These are phyloP conservation scores for Hymenoscyphus occultus DNA, from an alignment of 2,329 filamentous ascomycete species.

Conservation along the genomic window DNA sequence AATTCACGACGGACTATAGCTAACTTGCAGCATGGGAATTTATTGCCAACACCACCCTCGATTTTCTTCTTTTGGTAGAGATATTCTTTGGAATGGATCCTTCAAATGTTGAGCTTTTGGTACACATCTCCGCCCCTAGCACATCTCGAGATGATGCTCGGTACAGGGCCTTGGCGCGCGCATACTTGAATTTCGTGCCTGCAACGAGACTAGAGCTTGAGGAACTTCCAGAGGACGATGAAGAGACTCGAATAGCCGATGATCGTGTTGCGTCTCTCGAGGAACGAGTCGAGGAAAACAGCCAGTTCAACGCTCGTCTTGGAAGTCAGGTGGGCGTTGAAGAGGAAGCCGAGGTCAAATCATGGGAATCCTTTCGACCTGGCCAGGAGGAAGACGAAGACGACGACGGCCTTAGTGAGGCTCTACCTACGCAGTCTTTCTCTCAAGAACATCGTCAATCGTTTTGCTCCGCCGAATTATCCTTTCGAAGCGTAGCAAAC, in stretches of 20 bases:
- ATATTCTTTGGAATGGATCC: neutral
- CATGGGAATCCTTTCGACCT: constrained; percentile 28
- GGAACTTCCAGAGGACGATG: neutral
- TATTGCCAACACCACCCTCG: neutral
- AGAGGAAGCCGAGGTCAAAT: constrained; percentile 14
- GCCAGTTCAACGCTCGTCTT: constrained; percentile 20
- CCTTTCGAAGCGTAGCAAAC: constrained; percentile 32
- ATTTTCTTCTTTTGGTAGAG: neutral
- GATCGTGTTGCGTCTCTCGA: constrained; percentile 39
- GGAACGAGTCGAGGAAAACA: constrained; percentile 19
- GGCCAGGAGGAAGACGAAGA: constrained; percentile 15
- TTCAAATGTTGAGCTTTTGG: constrained; percentile 34
- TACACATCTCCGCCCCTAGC: constrained; percentile 35
- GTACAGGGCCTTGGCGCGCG: constrained; percentile 34
- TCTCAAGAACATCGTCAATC: constrained; percentile 8
- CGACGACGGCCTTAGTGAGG: neutral
- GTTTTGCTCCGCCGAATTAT: constrained; percentile 26
- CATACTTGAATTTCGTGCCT: constrained; percentile 34
- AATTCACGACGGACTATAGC: neutral
- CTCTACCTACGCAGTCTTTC: neutral
- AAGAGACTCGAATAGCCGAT: constrained; percentile 42
- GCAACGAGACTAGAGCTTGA: constrained; percentile 17
- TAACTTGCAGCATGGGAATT: neutral
- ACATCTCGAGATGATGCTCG: constrained; percentile 33
- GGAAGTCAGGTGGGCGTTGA: constrained; percentile 5